These are phyloP conservation scores for Arthrocladium fulminans DNA, from an alignment of 2,329 filamentous ascomycete genomes.

Conservation along the genomic window DNA sequence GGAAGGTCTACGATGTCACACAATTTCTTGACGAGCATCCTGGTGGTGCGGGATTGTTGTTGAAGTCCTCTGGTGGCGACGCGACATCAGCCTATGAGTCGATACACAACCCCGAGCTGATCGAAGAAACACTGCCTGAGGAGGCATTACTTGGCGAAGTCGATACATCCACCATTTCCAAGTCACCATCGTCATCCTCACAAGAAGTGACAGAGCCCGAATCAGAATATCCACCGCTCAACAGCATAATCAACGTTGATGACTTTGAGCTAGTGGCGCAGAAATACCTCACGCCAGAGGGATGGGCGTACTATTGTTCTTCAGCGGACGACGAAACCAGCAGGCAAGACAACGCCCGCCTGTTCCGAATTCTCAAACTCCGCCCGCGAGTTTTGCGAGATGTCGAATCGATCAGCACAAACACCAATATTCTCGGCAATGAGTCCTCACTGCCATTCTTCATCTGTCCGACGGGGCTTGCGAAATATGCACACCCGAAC, in stretches of 20 bases:
- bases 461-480: constrained; percentile 20
- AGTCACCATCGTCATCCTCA: neutral
- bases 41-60: constrained; percentile 78
- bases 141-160: constrained; percentile 8
- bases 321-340: constrained; percentile 44
- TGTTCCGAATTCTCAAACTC: constrained; percentile 39
- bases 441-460: constrained; percentile 32
- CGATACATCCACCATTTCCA: constrained; percentile 7
- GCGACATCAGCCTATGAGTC: constrained; percentile 36
- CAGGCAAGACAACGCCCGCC: constrained; percentile 26
- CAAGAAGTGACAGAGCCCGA: neutral
- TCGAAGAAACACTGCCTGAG: constrained; percentile 10
- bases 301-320: constrained; percentile 39
- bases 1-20: constrained; percentile 22
- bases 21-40: constrained; percentile 8
- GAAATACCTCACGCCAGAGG: constrained; percentile 20
- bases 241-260: constrained; percentile 29
- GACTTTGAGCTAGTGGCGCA: constrained; percentile 33
- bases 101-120: constrained; percentile 13
- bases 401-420: constrained; percentile 31
- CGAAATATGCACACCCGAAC: constrained; percentile 5
- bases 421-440: constrained; percentile 27
- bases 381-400: constrained; percentile 40
- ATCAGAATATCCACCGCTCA: constrained; percentile 23
- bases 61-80: constrained; percentile 82